phyloP scores from a whole-genome alignment of 768 basidiomycete genomes.

The Suillus fuscotomentosus region DNA sequence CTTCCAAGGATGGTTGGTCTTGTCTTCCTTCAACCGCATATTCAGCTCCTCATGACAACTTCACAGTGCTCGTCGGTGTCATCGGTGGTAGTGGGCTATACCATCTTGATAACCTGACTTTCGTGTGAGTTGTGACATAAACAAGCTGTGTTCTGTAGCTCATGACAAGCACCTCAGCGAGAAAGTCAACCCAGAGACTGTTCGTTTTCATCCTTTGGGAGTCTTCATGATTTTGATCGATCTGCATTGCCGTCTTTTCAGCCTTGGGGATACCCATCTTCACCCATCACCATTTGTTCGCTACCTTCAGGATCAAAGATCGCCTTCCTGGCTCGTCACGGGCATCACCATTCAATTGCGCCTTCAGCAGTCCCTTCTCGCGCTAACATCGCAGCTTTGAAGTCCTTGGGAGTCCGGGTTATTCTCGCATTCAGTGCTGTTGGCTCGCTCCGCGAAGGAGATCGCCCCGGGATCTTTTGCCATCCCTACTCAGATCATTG shows the following conservation, averaged over 20 bases:
- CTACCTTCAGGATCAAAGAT: conserved; percentile 77
- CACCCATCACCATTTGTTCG: conserved; percentile 89
- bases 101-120: conserved; percentile 86
- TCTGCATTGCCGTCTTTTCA: conserved; percentile 26
- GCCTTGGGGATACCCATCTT: conserved; percentile 94
- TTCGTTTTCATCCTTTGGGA: conserved; percentile 33
- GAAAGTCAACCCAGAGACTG: conserved; percentile 79
- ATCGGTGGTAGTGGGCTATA: conserved; percentile 94
- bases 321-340: conserved; percentile 93
- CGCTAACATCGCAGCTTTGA: conserved; percentile 95
- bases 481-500: conserved; percentile 91
- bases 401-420: conserved; percentile 84
- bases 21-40: too few relatives aligned
- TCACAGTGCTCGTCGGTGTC: conserved; percentile 75
- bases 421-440: conserved; percentile 96
- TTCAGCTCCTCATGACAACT: neutral
- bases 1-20: neutral
- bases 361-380: conserved; percentile 82
- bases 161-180: conserved; percentile 44
- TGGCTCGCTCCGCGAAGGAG: conserved; percentile 93
- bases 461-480: conserved; percentile 87
- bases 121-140: conserved; percentile 59
- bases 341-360: conserved; percentile 70
- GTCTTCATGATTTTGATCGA: neutral
- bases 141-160: neutral